Conservation (phyloP, 345 rosid species). For the Pistacia vera region DNA sequence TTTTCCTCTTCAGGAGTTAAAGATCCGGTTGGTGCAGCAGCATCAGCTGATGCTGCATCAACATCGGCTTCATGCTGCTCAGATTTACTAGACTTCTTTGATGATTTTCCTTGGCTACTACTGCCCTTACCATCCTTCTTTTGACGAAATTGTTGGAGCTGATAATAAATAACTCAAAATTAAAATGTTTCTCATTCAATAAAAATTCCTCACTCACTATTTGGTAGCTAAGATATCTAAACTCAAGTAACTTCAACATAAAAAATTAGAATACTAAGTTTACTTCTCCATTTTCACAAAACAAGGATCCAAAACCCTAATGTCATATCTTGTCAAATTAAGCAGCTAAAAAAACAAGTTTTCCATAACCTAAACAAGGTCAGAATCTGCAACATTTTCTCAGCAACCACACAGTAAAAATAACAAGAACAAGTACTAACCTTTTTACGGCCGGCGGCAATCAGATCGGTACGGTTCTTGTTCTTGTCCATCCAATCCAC, state of each 20-base stretch:
- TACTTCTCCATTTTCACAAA: background rate
- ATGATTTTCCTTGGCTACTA: slow-evolving; percentile 71
- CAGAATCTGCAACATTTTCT: background rate
- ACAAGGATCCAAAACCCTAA: background rate
- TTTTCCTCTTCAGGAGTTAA: slow-evolving; percentile 41
- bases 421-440: slow-evolving; percentile 28
- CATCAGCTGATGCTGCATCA: slow-evolving; percentile 36
- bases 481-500: slow-evolving; percentile 84
- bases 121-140: slow-evolving; percentile 83
- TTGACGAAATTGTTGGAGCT: slow-evolving; percentile 98
- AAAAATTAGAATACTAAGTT: background rate
- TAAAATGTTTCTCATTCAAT: slow-evolving; percentile 5
- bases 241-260: background rate
- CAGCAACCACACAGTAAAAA: background rate
- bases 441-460: slow-evolving; percentile 94
- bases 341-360: background rate
- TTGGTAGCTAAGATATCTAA: background rate
- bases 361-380: background rate
- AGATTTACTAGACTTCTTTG: slow-evolving; percentile 59
- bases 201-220: background rate
- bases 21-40: slow-evolving; percentile 25
- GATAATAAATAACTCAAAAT: slow-evolving; percentile 24
- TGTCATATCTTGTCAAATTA: background rate
- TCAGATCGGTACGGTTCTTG: slow-evolving; percentile 85
- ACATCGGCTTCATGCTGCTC: slow-evolving; percentile 58